phyloP scores from a whole-genome alignment of 2,329 filamentous ascomycete genomes.

The Talaromyces sp. region DNA sequence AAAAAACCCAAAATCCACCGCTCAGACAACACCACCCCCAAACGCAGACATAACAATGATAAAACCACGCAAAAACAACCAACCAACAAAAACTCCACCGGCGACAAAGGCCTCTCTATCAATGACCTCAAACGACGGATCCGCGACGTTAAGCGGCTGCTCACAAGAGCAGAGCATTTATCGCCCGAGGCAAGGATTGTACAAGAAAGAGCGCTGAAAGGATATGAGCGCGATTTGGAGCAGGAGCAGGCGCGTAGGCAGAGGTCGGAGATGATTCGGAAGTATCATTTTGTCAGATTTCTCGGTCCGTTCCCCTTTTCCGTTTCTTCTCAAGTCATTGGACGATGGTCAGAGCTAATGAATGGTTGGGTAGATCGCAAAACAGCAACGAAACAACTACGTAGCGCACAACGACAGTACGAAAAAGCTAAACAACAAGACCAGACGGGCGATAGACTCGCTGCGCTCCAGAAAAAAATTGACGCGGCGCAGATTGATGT shows the following conservation, averaged over 20 bases:
- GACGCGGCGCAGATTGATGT: conserved; percentile 55
- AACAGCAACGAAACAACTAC: conserved; percentile 40
- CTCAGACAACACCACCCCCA: conserved; percentile 20
- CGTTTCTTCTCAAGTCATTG: not conserved
- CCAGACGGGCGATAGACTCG: conserved; percentile 20
- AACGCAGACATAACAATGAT: conserved; percentile 13
- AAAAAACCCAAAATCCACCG: conserved; percentile 18
- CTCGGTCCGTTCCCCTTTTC: conserved; percentile 42
- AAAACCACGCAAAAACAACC: conserved; percentile 3
- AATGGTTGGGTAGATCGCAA: conserved; percentile 35
- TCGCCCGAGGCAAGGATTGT: conserved; percentile 55
- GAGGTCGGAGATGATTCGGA: conserved; percentile 55
- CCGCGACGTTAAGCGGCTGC: conserved; percentile 53
- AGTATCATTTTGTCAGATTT: conserved; percentile 66
- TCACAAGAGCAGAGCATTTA: conserved; percentile 45
- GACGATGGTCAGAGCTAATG: not conserved
- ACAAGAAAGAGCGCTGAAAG: conserved; percentile 58
- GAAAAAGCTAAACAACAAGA: conserved; percentile 36
- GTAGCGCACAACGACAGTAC: conserved; percentile 29
- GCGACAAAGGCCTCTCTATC: conserved; percentile 29
- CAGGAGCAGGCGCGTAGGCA: conserved; percentile 49
- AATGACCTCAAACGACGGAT: conserved; percentile 56
- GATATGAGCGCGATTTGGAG: conserved; percentile 55
- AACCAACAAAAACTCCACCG: conserved; percentile 3
- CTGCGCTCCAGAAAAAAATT: conserved; percentile 36